phyloP scores from a whole-genome alignment of 1,284 basidiomycete genomes.

The Cerrena zonata region DNA sequence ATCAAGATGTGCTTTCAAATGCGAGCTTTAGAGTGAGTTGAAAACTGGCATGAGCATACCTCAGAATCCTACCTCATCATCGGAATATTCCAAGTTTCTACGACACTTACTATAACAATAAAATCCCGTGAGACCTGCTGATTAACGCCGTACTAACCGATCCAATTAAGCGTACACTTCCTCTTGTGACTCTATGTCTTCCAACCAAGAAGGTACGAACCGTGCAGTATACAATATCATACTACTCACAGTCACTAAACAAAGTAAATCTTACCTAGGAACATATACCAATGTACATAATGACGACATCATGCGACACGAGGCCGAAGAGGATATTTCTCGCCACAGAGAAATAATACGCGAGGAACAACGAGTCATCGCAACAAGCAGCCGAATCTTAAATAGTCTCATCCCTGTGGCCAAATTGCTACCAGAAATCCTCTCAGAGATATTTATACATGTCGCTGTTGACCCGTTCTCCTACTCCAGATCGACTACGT shows the following conservation, averaged over 20 bases:
- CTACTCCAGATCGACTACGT: background rate
- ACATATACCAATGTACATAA: background rate
- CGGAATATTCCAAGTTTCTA: too few relatives aligned
- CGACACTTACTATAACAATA: background rate
- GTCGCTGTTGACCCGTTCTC: background rate
- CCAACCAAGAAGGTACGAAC: too few relatives aligned
- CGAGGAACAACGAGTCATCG: background rate
- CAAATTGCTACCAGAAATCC: background rate
- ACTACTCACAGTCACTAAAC: background rate
- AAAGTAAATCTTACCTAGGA: background rate
- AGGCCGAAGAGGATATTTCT: background rate
- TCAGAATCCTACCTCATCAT: too few relatives aligned
- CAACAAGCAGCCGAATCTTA: background rate
- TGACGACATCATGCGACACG: background rate
- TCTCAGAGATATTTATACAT: background rate
- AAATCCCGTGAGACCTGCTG: background rate
- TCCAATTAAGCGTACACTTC: too few relatives aligned
- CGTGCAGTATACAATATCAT: background rate
- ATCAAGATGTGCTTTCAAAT: too few relatives aligned
- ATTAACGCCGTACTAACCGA: too few relatives aligned
- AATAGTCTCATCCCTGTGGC: background rate
- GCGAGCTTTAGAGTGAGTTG: too few relatives aligned
- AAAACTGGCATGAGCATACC: too few relatives aligned
- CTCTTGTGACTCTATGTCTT: too few relatives aligned
- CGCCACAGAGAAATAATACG: background rate